A percentile compares a stretch with the other conserved stretches of the same genome.
Conservation (phyloP, 345 rosid species). For the Syzygium grande region DNA sequence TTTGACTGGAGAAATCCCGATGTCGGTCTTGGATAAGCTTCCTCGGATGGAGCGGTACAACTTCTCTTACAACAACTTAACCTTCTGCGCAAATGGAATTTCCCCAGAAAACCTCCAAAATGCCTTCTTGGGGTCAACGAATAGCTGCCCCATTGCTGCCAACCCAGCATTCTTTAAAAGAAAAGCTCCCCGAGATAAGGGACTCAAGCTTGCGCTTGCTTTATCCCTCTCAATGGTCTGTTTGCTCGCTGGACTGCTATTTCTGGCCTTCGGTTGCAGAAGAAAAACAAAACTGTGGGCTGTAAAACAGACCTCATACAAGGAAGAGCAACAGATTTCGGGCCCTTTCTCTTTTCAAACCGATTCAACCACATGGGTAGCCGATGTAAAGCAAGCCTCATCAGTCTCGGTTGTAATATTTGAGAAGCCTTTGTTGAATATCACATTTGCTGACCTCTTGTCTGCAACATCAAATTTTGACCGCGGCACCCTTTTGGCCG, state of each 20-base stretch:
- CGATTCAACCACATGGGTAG: slow-evolving; percentile 91
- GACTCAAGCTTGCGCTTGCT: slow-evolving; percentile 54
- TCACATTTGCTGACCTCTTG: slow-evolving; percentile 84
- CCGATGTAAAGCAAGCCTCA: slow-evolving; percentile 83
- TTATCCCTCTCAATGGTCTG: slow-evolving; percentile 59
- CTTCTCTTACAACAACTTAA: slow-evolving; percentile 86
- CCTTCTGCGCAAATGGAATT: slow-evolving; percentile 52
- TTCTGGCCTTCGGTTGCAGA: slow-evolving; percentile 63
- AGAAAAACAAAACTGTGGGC: slow-evolving; percentile 47
- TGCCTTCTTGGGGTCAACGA: slow-evolving; percentile 56
- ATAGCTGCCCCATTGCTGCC: slow-evolving; percentile 88
- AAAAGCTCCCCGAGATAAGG: slow-evolving; percentile 32
- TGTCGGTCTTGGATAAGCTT: slow-evolving; percentile 42
- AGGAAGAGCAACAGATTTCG: slow-evolving; percentile 66
- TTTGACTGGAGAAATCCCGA: slow-evolving; percentile 73
- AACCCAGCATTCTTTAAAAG: slow-evolving; percentile 48
- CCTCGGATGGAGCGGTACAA: slow-evolving; percentile 59
- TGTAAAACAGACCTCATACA: slow-evolving; percentile 50
- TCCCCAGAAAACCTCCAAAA: slow-evolving; percentile 29
- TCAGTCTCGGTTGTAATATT: slow-evolving; percentile 70
- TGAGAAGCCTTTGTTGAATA: slow-evolving; percentile 82
- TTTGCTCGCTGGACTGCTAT: slow-evolving; percentile 51
- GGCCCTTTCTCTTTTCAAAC: slow-evolving; percentile 91
- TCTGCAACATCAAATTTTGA: slow-evolving; percentile 85
- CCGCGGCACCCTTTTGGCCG: slow-evolving; percentile 79